These are phyloP conservation scores for Aspergillus uvarum DNA, from an alignment of 2,329 filamentous ascomycete species.

Conservation along the genomic window DNA sequence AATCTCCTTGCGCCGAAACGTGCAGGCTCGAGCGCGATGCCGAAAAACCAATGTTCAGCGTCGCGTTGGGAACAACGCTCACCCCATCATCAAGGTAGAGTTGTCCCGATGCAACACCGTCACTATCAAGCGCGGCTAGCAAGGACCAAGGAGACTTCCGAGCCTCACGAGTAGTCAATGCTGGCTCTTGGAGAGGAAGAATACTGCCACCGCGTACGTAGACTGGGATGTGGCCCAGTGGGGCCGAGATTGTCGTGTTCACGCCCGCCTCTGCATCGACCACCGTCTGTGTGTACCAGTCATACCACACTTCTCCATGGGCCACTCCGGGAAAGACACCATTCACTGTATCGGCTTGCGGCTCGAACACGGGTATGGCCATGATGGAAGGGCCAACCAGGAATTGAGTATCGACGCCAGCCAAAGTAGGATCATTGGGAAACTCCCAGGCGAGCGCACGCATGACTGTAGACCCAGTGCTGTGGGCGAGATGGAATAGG, in stretches of 20 bases:
- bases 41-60: constrained; percentile 51
- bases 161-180: constrained; percentile 63
- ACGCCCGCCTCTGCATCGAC: constrained; percentile 53
- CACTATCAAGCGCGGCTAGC: constrained; percentile 58
- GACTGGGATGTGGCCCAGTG: constrained; percentile 68
- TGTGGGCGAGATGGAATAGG: constrained; percentile 65
- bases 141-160: constrained; percentile 67
- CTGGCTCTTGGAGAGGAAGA: constrained; percentile 67
- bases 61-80: constrained; percentile 58
- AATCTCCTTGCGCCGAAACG: constrained; percentile 53
- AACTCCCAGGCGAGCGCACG: constrained; percentile 74
- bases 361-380: constrained; percentile 64
- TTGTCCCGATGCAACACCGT: constrained; percentile 58
- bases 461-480: constrained; percentile 68
- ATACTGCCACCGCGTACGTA: constrained; percentile 68
- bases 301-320: constrained; percentile 67
- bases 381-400: constrained; percentile 66
- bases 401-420: constrained; percentile 68
- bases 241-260: constrained; percentile 62
- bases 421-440: constrained; percentile 66
- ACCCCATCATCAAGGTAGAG: constrained; percentile 77
- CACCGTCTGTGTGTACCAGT: constrained; percentile 70
- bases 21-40: constrained; percentile 44
- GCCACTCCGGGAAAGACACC: constrained; percentile 69
- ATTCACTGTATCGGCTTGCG: constrained; percentile 61